Conservation (phyloP, 345 rosid species). For the Rhodamnia argentea region DNA sequence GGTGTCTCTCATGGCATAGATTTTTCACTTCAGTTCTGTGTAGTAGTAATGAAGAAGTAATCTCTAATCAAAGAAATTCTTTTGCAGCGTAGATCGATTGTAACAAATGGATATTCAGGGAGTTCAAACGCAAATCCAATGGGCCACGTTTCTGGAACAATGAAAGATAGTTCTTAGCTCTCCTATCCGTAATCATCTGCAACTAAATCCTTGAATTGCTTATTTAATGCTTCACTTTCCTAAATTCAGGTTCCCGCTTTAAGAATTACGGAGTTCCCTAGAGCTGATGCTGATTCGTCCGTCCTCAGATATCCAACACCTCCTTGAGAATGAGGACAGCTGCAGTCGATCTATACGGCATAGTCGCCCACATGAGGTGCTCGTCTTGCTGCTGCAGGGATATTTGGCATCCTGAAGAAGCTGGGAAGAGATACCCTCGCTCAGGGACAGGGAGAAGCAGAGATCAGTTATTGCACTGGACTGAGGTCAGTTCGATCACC, state of each 20-base stretch:
- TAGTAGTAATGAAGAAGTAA: background rate
- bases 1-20: background rate
- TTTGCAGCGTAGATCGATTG: background rate
- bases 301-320: slow-evolving; percentile 15
- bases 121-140: background rate
- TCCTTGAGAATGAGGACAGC: slow-evolving; percentile 21
- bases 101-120: background rate
- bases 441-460: slow-evolving; percentile 26
- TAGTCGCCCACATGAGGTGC: slow-evolving; percentile 25
- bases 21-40: background rate
- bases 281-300: background rate
- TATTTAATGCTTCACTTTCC: background rate
- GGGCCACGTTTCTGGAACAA: background rate
- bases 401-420: slow-evolving; percentile 32
- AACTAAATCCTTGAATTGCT: background rate
- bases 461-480: slow-evolving; percentile 55
- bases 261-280: background rate
- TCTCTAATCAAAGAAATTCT: background rate
- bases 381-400: slow-evolving; percentile 34
- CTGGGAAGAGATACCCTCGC: slow-evolving; percentile 15
- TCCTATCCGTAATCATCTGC: background rate
- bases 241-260: background rate
- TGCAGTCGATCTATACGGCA: slow-evolving; percentile 22
- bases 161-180: background rate
- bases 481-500: slow-evolving; percentile 54